A percentile compares a stretch with the other conserved stretches of the same genome.
phyloP scores from a whole-genome alignment of 305 asterid genomes.

The Caryopteris hybrid region DNA sequence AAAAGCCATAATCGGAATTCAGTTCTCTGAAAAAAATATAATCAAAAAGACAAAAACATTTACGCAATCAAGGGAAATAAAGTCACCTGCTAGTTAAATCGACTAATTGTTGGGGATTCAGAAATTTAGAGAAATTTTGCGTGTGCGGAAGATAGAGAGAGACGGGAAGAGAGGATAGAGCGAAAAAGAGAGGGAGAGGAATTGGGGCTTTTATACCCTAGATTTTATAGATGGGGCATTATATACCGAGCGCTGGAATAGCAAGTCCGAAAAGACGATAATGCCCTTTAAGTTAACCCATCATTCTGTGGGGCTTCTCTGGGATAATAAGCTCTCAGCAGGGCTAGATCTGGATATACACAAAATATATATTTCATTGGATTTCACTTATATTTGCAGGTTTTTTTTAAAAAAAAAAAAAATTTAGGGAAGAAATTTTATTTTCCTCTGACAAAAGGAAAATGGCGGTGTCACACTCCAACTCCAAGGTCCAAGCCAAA shows the following conservation, averaged over 20 bases:
- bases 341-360: too few species aligned
- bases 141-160: conserved; percentile 2
- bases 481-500: too few species aligned
- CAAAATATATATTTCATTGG: too few species aligned
- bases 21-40: not conserved
- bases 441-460: too few species aligned
- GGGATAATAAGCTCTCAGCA: too few species aligned
- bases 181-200: conserved; percentile 38
- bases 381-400: too few species aligned
- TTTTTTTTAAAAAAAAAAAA: too few species aligned
- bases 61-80: not conserved
- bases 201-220: conserved; percentile 81
- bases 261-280: conserved; percentile 26
- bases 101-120: conserved; percentile 5
- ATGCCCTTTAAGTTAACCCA: conserved; percentile 7
- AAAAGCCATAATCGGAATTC: conserved; percentile 2
- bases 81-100: conserved; percentile 6
- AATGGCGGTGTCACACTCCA: too few species aligned
- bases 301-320: not conserved
- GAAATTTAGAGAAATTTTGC: not conserved
- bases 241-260: conserved; percentile 33
- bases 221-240: conserved; percentile 44
- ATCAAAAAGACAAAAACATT: not conserved
- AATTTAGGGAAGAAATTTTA: too few species aligned
- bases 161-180: not conserved